phyloP scores from a whole-genome alignment of 2,329 filamentous ascomycete genomes.

The Chaetomium sp. region DNA sequence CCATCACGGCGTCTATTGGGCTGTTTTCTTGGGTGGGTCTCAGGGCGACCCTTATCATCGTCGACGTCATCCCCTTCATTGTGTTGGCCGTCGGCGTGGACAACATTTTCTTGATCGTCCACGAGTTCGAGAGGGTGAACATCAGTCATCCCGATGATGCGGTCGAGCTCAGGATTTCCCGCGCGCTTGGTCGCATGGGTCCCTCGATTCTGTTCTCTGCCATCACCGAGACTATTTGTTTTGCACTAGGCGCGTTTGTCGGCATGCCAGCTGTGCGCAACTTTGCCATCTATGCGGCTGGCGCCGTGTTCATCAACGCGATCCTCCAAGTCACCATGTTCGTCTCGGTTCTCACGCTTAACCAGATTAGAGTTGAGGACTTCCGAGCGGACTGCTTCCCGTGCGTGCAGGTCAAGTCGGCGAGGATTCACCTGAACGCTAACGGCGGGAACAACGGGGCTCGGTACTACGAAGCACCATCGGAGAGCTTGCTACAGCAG shows the following conservation, averaged over 20 bases:
- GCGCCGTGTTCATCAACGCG: constrained; percentile 95
- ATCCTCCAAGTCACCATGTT: constrained; percentile 98
- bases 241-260: constrained; percentile 88
- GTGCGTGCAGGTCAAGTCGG: constrained; percentile 78
- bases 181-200: constrained; percentile 92
- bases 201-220: constrained; percentile 95
- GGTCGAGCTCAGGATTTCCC: constrained; percentile 82
- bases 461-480: constrained; percentile 71
- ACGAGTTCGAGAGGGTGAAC: constrained; percentile 96
- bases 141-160: constrained; percentile 85
- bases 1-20: constrained; percentile 91
- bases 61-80: constrained; percentile 97
- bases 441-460: constrained; percentile 60
- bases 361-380: constrained; percentile 87
- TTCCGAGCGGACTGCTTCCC: constrained; percentile 90
- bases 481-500: constrained; percentile 79
- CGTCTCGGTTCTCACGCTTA: constrained; percentile 84
- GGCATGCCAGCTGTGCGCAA: constrained; percentile 98
- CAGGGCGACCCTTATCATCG: constrained; percentile 95
- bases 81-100: constrained; percentile 96
- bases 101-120: constrained; percentile 98
- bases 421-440: constrained; percentile 65
- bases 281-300: constrained; percentile 94
- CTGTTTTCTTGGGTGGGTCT: constrained; percentile 89
- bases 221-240: constrained; percentile 91